Base-by-base conservation (phyloP, 192 early-diverging fungal species). In the Backusella westeae region DNA sequence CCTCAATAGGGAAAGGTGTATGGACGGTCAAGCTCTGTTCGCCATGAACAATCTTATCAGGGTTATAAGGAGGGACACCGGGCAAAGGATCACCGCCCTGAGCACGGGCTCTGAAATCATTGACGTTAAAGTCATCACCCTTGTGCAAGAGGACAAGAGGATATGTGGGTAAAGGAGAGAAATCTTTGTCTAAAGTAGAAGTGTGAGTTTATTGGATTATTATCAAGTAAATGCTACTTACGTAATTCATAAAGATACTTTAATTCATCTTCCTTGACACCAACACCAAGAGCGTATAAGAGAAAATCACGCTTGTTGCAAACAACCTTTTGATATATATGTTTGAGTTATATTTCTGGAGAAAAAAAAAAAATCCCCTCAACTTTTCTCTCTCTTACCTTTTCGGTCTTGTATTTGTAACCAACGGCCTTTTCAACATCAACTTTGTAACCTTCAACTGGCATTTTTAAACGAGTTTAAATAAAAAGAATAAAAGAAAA, bases 161-260 rank as follows among this genome's bases (percentile, higher is more conserved):
- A 72, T 93, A 93, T 46, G 90, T 91, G 1, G 92, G 92, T 75
- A 93, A 89, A 38, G 89, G 84, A 41, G 77, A 52, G 63, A 94
- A 94, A 15, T 84, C 67, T 68, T 85, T 84, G 34, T 77, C 80
- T 77, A 63, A 6, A 10, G 4, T 29, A 4, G 23, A 49, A 49
- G 46, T 6, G 14, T 21, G n/a, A 21, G n/a, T 4, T 53, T 21
- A 21, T 63, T 26, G 3, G 38, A 39, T 10, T 39, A 2, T 39
- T 39, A 39, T 10, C 8, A 39, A 10, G 38, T 0, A 0, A 2
- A 10, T 0, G 12, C 9, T 39, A 34, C 29, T 68, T 78, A 81
- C 89, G 86, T 77, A 84, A 76, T 84, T 94, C 93, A 83, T 92
- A 94, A n/a, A 88, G 84, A 74, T 84, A 94, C 36, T 86, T 83